These are phyloP conservation scores for Schoenoplectus tabernaemontani DNA, from an alignment of 202 grass and related monocot genomes.

Conservation along the genomic window DNA sequence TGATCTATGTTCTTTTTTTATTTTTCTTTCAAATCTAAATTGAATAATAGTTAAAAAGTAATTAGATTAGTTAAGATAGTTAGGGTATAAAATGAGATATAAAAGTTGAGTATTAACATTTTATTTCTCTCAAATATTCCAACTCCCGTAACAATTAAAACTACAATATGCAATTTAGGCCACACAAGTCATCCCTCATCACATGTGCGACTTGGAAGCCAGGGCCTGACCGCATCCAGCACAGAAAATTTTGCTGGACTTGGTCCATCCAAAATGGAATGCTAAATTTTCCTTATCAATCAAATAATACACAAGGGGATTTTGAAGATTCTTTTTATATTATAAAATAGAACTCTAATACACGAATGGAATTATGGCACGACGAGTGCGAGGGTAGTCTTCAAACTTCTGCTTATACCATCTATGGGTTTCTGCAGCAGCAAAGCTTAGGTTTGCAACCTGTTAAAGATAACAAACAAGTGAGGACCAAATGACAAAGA, in stretches of 20 bases:
- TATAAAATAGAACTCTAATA: slow-evolving; percentile 33
- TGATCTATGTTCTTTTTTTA: too few species aligned
- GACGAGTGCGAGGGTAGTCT: slow-evolving; percentile 56
- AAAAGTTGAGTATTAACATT: too few species aligned
- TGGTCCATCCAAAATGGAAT: slow-evolving; percentile 2
- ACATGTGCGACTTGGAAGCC: neutral
- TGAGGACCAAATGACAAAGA: neutral
- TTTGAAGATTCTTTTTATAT: neutral
- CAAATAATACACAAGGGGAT: neutral
- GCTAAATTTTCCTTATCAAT: neutral
- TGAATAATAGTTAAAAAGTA: too few species aligned
- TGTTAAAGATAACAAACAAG: slow-evolving; percentile 20
- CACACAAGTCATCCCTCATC: too few species aligned
- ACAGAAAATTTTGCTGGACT: slow-evolving; percentile 6
- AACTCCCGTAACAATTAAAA: neutral
- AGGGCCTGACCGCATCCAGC: neutral
- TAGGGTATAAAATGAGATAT: too few species aligned
- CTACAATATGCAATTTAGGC: too few species aligned
- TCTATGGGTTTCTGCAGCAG: slow-evolving; percentile 70
- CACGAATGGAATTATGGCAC: slow-evolving; percentile 76
- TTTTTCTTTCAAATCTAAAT: too few species aligned
- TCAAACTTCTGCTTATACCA: slow-evolving; percentile 96
- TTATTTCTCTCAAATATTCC: too few species aligned
- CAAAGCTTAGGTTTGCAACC: slow-evolving; percentile 72
- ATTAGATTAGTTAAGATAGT: too few species aligned